Conservation (phyloP, 768 basidiomycete genomes). For the Mycena maculata region DNA sequence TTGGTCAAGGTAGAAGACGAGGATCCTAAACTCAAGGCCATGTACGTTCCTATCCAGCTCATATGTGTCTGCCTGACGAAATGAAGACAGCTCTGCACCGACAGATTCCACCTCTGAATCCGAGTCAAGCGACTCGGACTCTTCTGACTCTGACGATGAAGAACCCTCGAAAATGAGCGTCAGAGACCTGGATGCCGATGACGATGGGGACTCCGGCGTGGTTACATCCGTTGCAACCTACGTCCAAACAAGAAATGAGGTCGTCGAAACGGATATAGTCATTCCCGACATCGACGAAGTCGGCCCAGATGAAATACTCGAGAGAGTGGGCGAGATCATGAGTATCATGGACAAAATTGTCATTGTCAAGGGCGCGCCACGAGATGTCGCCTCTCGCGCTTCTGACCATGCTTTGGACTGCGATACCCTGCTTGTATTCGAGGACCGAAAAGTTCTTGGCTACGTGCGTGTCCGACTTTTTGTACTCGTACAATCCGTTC, state of each 20-base stretch:
- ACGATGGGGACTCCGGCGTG: slow-evolving; percentile 63
- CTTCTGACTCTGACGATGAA: slow-evolving; percentile 35
- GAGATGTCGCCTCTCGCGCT: slow-evolving; percentile 54
- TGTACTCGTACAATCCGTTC: slow-evolving; percentile 8
- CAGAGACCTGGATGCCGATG: slow-evolving; percentile 45
- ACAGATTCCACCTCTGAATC: slow-evolving; percentile 53
- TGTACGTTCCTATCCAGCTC: slow-evolving; percentile 35
- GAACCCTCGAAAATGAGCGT: slow-evolving; percentile 22
- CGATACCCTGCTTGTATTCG: slow-evolving; percentile 91
- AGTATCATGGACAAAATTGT: slow-evolving; percentile 78
- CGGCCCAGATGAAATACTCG: slow-evolving; percentile 71
- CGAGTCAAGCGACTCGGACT: slow-evolving; percentile 52
- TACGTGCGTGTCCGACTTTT: slow-evolving; percentile 66
- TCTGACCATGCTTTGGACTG: slow-evolving; percentile 82
- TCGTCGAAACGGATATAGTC: slow-evolving; percentile 65
- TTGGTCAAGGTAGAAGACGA: slow-evolving; percentile 61
- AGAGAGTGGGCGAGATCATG: slow-evolving; percentile 83
- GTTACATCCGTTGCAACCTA: slow-evolving; percentile 53
- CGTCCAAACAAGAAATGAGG: slow-evolving; percentile 78
- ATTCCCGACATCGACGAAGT: slow-evolving; percentile 76
- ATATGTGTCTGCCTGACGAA: slow-evolving; percentile 20
- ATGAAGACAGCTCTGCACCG: slow-evolving; percentile 37
- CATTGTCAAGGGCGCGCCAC: slow-evolving; percentile 74
- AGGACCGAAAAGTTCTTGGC: slow-evolving; percentile 90
- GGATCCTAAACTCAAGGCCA: slow-evolving; percentile 33